phyloP scores from a whole-genome alignment of 208 protist genomes.

The Leishmania lainsoni region DNA sequence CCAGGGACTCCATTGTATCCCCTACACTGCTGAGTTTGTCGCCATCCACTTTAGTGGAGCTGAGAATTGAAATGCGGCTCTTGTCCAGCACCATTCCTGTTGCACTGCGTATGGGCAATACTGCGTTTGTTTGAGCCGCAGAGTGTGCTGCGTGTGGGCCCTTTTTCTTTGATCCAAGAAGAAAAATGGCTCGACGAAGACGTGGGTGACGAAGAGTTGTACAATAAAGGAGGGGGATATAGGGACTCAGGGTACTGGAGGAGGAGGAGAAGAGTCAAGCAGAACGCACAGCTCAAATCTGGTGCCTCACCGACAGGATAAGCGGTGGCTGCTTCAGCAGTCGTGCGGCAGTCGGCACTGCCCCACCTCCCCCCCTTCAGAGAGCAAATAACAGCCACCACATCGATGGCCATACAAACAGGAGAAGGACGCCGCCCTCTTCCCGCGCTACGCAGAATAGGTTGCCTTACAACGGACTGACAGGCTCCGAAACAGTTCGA shows the following conservation, averaged over 20 bases:
- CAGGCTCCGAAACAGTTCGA: not conserved
- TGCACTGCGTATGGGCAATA: not conserved
- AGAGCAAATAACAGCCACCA: not conserved
- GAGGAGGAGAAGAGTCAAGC: not conserved
- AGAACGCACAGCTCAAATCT: not conserved
- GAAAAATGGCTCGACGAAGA: not conserved
- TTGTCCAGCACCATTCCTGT: conserved; percentile 52
- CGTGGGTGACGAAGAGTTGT: not conserved
- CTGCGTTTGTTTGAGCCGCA: not conserved
- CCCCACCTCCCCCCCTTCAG: not conserved
- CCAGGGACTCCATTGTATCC: conserved; percentile 35
- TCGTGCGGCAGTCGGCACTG: not conserved
- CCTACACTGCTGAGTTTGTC: conserved; percentile 52
- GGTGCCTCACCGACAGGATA: not conserved
- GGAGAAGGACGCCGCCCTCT: not conserved
- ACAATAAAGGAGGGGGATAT: not conserved
- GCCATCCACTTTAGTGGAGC: conserved; percentile 68
- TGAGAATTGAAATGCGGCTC: conserved; percentile 83
- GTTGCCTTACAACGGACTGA: not conserved
- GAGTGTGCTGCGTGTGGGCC: not conserved
- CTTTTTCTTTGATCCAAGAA: not conserved
- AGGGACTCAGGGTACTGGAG: too few species aligned
- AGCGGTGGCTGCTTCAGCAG: too few species aligned
- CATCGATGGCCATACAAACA: not conserved
- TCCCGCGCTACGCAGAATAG: not conserved